phyloP scores from a whole-genome alignment of 352 stramenopile genomes.

The Phytophthora pini region DNA sequence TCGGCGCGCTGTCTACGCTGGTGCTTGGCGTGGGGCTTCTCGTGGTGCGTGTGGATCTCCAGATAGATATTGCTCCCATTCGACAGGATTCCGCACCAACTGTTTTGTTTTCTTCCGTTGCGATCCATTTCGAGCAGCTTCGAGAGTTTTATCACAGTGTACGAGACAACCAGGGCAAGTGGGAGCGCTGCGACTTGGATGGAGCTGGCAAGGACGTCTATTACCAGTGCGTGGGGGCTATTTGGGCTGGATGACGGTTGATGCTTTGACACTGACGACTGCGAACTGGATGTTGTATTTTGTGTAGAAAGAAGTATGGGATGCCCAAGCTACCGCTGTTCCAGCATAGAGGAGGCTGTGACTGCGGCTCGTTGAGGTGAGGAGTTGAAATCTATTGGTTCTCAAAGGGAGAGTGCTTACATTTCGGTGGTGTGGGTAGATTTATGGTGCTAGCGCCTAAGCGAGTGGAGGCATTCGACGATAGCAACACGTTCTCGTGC shows the following conservation, averaged over 20 bases:
- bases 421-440: constrained; percentile 33
- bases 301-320: constrained; percentile 76
- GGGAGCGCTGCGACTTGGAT: constrained; percentile 58
- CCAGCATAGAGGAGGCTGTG: constrained; percentile 74
- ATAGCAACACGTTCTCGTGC: constrained; percentile 84
- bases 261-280: constrained; percentile 11
- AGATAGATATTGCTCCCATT: constrained; percentile 1
- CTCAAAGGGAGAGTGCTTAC: constrained; percentile 10
- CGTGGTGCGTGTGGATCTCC: constrained; percentile 46
- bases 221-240: constrained; percentile 58
- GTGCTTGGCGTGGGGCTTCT: constrained; percentile 75
- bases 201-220: constrained; percentile 72
- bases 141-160: constrained; percentile 64
- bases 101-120: constrained; percentile 8
- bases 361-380: constrained; percentile 72
- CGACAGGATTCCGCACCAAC: constrained; percentile 7
- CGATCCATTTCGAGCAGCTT: constrained; percentile 39
- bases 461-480: constrained; percentile 81
- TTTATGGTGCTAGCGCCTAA: constrained; percentile 81
- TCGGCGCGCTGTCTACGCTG: constrained; percentile 80
- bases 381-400: not conserved
- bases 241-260: not conserved
- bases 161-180: constrained; percentile 57
- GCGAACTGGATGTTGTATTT: constrained; percentile 5
- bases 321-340: constrained; percentile 76